Base-by-base conservation (phyloP, 352 stramenopile species). In the Globisporangium acanthophoron region DNA sequence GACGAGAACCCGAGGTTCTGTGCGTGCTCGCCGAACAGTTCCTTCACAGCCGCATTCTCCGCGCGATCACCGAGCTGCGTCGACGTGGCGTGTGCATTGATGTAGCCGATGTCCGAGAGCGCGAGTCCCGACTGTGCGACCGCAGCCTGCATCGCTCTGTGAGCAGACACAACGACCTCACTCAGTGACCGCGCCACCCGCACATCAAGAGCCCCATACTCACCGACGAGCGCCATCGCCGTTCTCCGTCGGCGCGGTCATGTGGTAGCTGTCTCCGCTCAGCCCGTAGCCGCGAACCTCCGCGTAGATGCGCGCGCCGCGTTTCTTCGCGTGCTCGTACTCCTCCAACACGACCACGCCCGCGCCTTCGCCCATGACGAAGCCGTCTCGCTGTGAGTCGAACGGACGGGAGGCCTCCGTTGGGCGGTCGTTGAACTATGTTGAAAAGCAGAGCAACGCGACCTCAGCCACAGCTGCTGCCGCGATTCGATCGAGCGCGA, bases 81-180 rank as follows among this genome's bases (percentile, higher is more conserved):
- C n/a, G 91, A 98, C 8, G 97, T 99, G 5, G 97, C 96, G 66
- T 99, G 97, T 4, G 96, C 94, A 62, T 99, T 99, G 40, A 99
- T 92, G 67, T 99, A 99, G 31, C 96, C 94, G 24, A 99, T 88
- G 48, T 97, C 83, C 29, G 90, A 85, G n/a, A 80, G 37, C 7
- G 67, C 56, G 21, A 96, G 58, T 3, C 76, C 79, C 1, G 90
- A 87, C 62, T 96, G 77, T 35, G 68, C 61, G 37, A 99, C 59
- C 11, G 96, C 96, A 31, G 90, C 80, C 50, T 79, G 44, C 96
- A 99, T 99, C 13, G 94, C 93, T 61, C 70, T 87, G 65, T 58
- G 61, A 37, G 18, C 3, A 53, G 27, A 31, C 1, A 37, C 24
- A 40, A 29, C 11, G 4, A 33, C 18, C 3, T 31, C 16, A 4